Conservation (phyloP, 805 yeast species). For the Pichia cephalocereana region DNA sequence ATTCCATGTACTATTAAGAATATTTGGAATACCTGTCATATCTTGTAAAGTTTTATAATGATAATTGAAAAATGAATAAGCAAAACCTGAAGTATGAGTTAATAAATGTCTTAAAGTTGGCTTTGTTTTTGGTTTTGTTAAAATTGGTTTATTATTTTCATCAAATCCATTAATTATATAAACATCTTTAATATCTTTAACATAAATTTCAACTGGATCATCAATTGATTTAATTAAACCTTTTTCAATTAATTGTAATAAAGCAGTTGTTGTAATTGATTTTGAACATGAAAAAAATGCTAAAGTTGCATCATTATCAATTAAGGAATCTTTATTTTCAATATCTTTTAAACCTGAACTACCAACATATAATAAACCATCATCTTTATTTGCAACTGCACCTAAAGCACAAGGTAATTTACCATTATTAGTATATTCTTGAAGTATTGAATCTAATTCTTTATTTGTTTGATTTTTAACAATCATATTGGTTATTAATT, state of each 20-base stretch:
- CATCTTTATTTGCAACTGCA: constrained; percentile 1
- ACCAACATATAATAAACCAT: constrained; percentile 1
- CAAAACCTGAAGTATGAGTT: constrained; percentile 5
- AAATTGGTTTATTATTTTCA: not conserved
- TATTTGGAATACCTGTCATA: not conserved
- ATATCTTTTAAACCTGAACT: constrained; percentile 1
- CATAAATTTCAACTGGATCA: constrained; percentile 5
- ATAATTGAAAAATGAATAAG: constrained; percentile 4
- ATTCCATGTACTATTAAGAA: constrained; percentile 19
- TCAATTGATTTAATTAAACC: constrained; percentile 4
- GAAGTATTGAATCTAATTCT: not conserved
- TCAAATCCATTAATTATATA: not conserved
- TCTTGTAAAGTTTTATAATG: not conserved
- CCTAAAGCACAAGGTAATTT: constrained; percentile 2
- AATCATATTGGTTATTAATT: too few species aligned
- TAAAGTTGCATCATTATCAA: constrained; percentile 1
- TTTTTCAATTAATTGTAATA: constrained; percentile 1
- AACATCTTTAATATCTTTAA: not conserved
- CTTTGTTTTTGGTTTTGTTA: not conserved
- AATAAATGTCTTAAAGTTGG: constrained; percentile 4
- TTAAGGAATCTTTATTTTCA: not conserved
- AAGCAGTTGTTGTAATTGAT: constrained; percentile 5
- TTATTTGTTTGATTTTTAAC: not conserved
- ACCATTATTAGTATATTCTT: not conserved
- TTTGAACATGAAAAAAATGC: constrained; percentile 6